Base-by-base conservation (phyloP, 73 alveolate species). In the Urostyla sp. region DNA sequence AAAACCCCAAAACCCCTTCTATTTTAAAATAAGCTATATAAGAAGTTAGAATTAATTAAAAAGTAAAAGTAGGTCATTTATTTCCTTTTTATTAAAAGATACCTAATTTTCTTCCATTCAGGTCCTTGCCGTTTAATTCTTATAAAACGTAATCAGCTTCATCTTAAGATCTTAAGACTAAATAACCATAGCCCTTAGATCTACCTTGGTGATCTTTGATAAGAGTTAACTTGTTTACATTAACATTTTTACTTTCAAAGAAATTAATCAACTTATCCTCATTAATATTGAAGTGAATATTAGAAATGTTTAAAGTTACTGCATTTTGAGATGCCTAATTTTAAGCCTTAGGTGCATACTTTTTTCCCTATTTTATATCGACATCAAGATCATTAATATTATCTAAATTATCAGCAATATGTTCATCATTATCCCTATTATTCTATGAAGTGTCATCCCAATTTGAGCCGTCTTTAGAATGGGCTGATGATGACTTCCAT, bases 171-270 rank as follows among this genome's bases (percentile, higher is more conserved):
- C n/a, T 48, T 43, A 63, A 63, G 20, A 43, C 79, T 5, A 63
- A 57, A 43, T 43, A 63, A 3, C 79, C 79, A 38, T 57, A 46
- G 6, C 79, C 79, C 50, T 63, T 63, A 40, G 26, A 45, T 40
- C 60, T 38, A 5, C 79, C 79, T 3, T 43, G 20, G 5, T 38
- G 61, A 3, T 63, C 20, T 48, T 63, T 63, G 13, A 63, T 27
- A 8, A 63, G 13, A 32, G 20, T 63, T 7, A 63, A 32, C 44
- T 63, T 63, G 48, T 23, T 26, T 5, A 63, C 79, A 24, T 34
- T 6, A 43, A 63, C 21, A 23, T 40, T 63, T 20, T 28, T 26
- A 23, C 50, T 31, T 13, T 63, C 58, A 63, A 63, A 63, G 13
- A 63, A n/a, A 0, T 18, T 60, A 10, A 2, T 1, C 26, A 63